A percentile compares a stretch with the other conserved stretches of the same genome.
phyloP scores from a whole-genome alignment of 495 filamentous ascomycete genomes.

The Parathielavia hyrcaniae region DNA sequence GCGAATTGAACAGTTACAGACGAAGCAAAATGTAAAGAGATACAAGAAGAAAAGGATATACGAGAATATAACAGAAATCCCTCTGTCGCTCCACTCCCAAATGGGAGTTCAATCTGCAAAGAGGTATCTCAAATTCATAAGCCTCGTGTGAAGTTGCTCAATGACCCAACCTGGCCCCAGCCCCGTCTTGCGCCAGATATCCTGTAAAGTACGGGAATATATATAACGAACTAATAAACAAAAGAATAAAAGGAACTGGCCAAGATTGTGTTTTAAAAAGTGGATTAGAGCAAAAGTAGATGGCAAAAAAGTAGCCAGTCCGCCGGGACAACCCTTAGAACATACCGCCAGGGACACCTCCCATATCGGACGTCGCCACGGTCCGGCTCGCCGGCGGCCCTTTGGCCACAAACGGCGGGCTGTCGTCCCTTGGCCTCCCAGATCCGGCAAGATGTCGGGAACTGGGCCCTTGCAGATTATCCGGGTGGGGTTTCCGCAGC shows the following conservation, averaged over 20 bases:
- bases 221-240: slow-evolving; percentile 19
- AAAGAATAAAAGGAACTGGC: slow-evolving; percentile 19
- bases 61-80: slow-evolving; percentile 11
- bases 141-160: slow-evolving; percentile 15
- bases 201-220: slow-evolving; percentile 14
- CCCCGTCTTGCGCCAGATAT: not conserved
- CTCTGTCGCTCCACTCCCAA: slow-evolving; percentile 1
- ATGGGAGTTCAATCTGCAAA: slow-evolving; percentile 13
- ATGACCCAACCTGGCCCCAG: slow-evolving; percentile 1
- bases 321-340: slow-evolving; percentile 27
- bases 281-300: slow-evolving; percentile 3
- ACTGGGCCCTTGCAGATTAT: slow-evolving; percentile 40
- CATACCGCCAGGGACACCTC: slow-evolving; percentile 41
- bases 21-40: not conserved
- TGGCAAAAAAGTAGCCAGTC: slow-evolving; percentile 12
- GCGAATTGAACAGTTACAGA: not conserved
- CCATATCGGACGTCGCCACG: slow-evolving; percentile 14
- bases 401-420: slow-evolving; percentile 27
- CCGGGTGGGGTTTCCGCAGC: slow-evolving; percentile 43
- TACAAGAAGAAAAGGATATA: not conserved
- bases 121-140: slow-evolving; percentile 35
- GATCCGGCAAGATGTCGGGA: slow-evolving; percentile 34
- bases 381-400: slow-evolving; percentile 28
- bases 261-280: slow-evolving; percentile 17
- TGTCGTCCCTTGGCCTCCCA: slow-evolving; percentile 39